Evolutionary conservation across 495 filamentous ascomycete species (phyloP).

Genomic region (Hypoxylon fuscum): DNA sequence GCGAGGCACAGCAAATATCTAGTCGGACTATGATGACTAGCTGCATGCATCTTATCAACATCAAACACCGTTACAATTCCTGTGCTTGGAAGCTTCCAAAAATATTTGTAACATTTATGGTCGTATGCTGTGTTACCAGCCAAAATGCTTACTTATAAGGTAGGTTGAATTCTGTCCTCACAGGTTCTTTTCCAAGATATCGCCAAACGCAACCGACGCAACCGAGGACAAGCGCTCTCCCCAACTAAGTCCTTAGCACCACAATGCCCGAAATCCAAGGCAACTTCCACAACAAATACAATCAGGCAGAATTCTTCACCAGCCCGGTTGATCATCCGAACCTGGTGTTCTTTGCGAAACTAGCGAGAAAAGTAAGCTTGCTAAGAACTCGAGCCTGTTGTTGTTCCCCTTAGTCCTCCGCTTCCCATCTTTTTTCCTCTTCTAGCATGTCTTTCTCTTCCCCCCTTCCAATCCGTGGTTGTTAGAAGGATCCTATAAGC

Average conservation of each 20-base stretch:
- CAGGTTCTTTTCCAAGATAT: slow-evolving; percentile 1
- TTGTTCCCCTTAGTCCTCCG: background rate
- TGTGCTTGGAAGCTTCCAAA: background rate
- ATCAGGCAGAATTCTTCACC: background rate
- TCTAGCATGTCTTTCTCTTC: background rate
- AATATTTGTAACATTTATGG: slow-evolving; percentile 26
- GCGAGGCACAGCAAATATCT: slow-evolving; percentile 9
- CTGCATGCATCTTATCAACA: slow-evolving; percentile 26
- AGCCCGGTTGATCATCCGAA: slow-evolving; percentile 5
- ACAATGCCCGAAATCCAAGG: background rate
- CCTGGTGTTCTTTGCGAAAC: slow-evolving; percentile 8
- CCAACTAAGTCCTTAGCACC: slow-evolving; percentile 1
- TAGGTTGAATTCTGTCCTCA: slow-evolving; percentile 21
- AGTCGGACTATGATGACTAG: slow-evolving; percentile 21
- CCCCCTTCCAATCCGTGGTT: no score
- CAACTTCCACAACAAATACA: background rate
- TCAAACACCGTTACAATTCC: background rate
- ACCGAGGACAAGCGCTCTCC: slow-evolving; percentile 21
- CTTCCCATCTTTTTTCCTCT: background rate
- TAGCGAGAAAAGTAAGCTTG: slow-evolving; percentile 26
- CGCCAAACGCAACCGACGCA: slow-evolving; percentile 18
- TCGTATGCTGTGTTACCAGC: slow-evolving; percentile 22
- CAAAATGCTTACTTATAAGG: slow-evolving; percentile 29
- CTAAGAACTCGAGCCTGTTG: slow-evolving; percentile 4
- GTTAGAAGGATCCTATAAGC: no score